These are phyloP conservation scores for Dicorynia guianensis DNA, from an alignment of 306 rosid species.

Conservation along the genomic window DNA sequence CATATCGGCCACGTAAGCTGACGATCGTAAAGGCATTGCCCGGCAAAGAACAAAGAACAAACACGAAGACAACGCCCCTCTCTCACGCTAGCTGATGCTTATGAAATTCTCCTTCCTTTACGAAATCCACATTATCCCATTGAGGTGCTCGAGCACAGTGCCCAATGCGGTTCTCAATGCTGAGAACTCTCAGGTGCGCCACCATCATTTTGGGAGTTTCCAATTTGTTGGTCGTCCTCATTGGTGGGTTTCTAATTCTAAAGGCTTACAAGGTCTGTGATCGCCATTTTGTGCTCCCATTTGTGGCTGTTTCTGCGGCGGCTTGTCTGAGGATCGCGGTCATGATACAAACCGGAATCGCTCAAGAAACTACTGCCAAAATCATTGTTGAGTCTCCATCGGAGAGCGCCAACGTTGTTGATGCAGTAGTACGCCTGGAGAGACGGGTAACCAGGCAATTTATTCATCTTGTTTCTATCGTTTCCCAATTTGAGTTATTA, in stretches of 20 bases:
- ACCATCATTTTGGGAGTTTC: conserved; percentile 45
- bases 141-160: not conserved
- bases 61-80: too few species aligned
- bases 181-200: conserved; percentile 46
- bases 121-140: not conserved
- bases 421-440: conserved; percentile 53
- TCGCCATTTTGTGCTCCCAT: conserved; percentile 41
- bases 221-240: conserved; percentile 43
- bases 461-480: too few species aligned
- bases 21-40: too few species aligned
- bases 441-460: conserved; percentile 55
- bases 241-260: conserved; percentile 47
- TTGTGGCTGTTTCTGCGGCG: conserved; percentile 41
- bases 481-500: too few species aligned
- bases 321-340: conserved; percentile 53
- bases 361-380: conserved; percentile 70
- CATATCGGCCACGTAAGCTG: too few species aligned
- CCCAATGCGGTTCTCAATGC: conserved; percentile 41
- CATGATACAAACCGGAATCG: conserved; percentile 65
- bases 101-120: not conserved
- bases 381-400: conserved; percentile 54
- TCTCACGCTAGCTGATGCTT: too few species aligned
- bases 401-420: conserved; percentile 33
- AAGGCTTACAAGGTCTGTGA: conserved; percentile 44
- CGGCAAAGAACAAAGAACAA: too few species aligned